phyloP scores from a whole-genome alignment of 345 rosid species.

The Salix brachista region DNA sequence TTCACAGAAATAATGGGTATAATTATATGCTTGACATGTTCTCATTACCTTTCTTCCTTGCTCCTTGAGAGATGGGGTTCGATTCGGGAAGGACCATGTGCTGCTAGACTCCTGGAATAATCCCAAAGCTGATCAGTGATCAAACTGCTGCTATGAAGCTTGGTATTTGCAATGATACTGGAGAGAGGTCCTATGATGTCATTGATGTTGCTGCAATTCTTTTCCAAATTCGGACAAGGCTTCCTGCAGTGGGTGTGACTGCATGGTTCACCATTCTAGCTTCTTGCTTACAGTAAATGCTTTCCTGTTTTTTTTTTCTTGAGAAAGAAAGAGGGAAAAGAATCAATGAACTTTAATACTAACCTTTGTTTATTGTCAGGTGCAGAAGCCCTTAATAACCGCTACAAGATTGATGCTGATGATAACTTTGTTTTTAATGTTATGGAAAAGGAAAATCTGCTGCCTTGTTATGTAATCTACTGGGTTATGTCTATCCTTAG shows the following conservation, averaged over 20 bases:
- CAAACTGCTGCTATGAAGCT: conserved; percentile 92
- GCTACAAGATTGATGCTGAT: conserved; percentile 64
- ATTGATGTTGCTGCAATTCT: conserved; percentile 84
- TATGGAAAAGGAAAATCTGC: neutral
- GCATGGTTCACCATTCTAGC: neutral
- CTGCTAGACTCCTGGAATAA: conserved; percentile 84
- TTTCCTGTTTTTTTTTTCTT: too few species aligned
- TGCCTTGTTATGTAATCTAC: neutral
- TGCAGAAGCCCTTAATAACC: conserved; percentile 46
- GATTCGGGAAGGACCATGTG: conserved; percentile 81
- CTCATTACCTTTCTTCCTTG: neutral
- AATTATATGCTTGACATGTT: neutral
- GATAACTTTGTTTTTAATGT: neutral
- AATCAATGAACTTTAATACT: neutral
- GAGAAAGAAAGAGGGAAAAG: neutral
- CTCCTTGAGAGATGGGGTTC: conserved; percentile 59
- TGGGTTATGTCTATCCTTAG: neutral
- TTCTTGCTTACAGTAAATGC: neutral
- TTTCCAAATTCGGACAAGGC: conserved; percentile 43
- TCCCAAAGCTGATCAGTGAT: conserved; percentile 90
- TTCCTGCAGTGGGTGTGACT: too few species aligned
- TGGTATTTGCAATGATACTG: conserved; percentile 93
- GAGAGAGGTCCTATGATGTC: conserved; percentile 85
- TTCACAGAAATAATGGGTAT: neutral
- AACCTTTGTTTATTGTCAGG: conserved; percentile 35